Evolutionary conservation across 768 basidiomycete species (phyloP), one percentile per base, ranked within the genome.

Genomic region (Hygrophoropsis aurantiaca): DNA sequence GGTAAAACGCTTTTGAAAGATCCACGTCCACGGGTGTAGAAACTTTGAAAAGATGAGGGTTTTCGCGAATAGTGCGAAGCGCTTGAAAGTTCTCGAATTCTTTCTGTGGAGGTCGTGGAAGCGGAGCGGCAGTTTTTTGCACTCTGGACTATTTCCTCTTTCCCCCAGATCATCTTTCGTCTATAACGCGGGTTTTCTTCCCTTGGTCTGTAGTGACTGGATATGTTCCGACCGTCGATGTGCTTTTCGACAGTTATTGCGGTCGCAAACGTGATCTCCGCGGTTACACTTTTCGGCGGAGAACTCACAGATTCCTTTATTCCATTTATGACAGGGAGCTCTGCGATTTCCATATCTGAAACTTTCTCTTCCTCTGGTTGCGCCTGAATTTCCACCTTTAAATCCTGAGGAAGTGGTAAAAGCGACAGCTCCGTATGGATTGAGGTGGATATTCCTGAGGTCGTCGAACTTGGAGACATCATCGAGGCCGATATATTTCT

Each of bases 1-100:
- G 15, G 13, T 6, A 65, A 51, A 23, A 58, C 41, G 6, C 18
- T 5, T 34, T 61, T 46, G 27, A 68, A 51, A 0, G 33, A 21
- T 58, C 47, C 1, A 58, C 52, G 19, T 60, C 52, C 46, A 68
- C 55, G 0, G 61, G 64, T 1, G 58, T 62, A 4, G 53, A 46
- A 33, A 67, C 53, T 4, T 43, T 5, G 48, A 67, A 58, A 0
- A 60, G 47, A 44, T 57, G 21, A 0, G 52, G 47, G 20, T 50
- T 0, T 0, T 23, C 19, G 1, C 5, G 1, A 7, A 56, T 50
- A 19, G 53, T 50, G 3, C 26, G 3, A 1, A 27, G 2, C 0
- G 41, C 15, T 6, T 2, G 7, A 10, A 4, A 25, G 9, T 42
- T 42, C 0, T 5, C 4, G 9, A 27, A 42, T 18, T 42, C 25